phyloP scores from a whole-genome alignment of 805 yeast species.

The Candida pseudoglaebosa region DNA sequence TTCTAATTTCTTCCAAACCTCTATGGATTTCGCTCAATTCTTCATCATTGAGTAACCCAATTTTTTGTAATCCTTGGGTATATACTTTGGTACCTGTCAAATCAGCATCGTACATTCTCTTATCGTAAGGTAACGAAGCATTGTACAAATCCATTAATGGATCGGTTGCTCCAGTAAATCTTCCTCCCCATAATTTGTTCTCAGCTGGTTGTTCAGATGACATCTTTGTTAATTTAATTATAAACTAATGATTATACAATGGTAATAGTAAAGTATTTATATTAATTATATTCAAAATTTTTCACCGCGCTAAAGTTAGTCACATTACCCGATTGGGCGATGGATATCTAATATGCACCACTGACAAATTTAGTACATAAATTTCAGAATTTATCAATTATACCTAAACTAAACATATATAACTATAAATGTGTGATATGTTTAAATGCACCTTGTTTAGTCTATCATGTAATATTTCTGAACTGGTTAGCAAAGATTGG shows the following conservation, averaged over 20 bases:
- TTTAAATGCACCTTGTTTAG: too few species aligned
- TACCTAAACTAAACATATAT: too few species aligned
- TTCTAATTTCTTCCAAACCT: slow-evolving; percentile 67
- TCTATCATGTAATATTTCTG: too few species aligned
- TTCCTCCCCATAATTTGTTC: slow-evolving; percentile 93
- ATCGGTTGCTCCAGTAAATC: slow-evolving; percentile 95
- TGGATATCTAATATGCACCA: neutral
- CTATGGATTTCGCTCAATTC: slow-evolving; percentile 80
- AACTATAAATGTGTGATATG: too few species aligned
- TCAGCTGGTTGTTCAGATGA: slow-evolving; percentile 49
- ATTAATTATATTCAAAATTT: slow-evolving; percentile 3
- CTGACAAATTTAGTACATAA: too few species aligned
- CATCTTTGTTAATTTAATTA: slow-evolving; percentile 23
- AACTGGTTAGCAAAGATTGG: too few species aligned
- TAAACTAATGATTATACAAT: too few species aligned
- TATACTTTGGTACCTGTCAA: slow-evolving; percentile 91
- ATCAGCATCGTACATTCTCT: slow-evolving; percentile 92
- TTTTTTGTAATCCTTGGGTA: slow-evolving; percentile 78
- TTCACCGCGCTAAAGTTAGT: slow-evolving; percentile 6
- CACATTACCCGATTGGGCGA: slow-evolving; percentile 5
- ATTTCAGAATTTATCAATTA: too few species aligned
- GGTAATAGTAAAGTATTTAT: too few species aligned
- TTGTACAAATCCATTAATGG: slow-evolving; percentile 97
- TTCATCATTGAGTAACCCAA: slow-evolving; percentile 66
- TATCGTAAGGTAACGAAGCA: slow-evolving; percentile 94